Percentiles rank a stretch among this genome's conserved stretches.
These are phyloP conservation scores for Trichocladium uniseriatum DNA, from an alignment of 495 filamentous ascomycete species.

Conservation along the genomic window DNA sequence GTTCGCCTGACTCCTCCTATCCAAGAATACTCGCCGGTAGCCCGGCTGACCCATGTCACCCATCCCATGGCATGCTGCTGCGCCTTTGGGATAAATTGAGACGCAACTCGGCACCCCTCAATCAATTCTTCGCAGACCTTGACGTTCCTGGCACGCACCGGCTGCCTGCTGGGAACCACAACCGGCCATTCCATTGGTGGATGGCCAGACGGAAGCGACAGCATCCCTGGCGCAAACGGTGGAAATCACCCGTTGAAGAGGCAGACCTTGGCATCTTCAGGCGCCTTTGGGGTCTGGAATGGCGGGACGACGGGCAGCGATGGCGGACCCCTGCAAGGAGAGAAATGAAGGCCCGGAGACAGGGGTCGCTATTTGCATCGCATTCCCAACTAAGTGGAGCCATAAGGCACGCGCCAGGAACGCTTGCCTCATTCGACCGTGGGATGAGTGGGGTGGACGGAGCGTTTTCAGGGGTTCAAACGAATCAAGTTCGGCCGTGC, in stretches of 20 bases:
- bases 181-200: not conserved
- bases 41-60: too few species aligned
- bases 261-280: too few species aligned
- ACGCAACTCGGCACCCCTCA: not conserved
- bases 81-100: constrained; percentile 2
- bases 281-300: not conserved
- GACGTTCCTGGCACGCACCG: not conserved
- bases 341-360: too few species aligned
- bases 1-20: too few species aligned
- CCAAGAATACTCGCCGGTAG: too few species aligned
- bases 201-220: not conserved
- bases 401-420: constrained; percentile 1
- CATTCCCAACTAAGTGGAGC: not conserved
- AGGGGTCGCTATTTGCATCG: too few species aligned
- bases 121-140: not conserved
- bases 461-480: not conserved
- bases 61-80: constrained; percentile 3
- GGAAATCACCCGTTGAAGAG: not conserved
- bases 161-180: not conserved
- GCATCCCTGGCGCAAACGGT: not conserved
- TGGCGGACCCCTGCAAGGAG: too few species aligned
- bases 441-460: not conserved
- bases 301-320: not conserved
- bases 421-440: not conserved
- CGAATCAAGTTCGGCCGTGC: not conserved